These are phyloP conservation scores for Amauroascus verrucosus DNA, from an alignment of 2,329 filamentous ascomycete genomes.

Conservation along the genomic window DNA sequence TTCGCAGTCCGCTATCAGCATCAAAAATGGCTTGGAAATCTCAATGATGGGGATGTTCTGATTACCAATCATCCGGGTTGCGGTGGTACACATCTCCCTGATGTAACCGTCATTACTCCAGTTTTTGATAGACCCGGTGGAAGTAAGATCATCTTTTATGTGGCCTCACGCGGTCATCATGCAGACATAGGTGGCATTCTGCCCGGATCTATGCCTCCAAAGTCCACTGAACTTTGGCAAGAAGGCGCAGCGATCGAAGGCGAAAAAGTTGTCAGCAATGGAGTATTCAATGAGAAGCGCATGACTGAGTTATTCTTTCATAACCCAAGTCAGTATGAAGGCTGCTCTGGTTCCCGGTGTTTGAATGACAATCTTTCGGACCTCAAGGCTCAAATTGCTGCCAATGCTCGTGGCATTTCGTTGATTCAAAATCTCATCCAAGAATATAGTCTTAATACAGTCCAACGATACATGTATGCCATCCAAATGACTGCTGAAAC, in stretches of 20 bases:
- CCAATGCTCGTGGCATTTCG: slow-evolving; percentile 75
- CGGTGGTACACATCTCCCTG: slow-evolving; percentile 70
- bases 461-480: slow-evolving; percentile 72
- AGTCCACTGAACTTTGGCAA: slow-evolving; percentile 39
- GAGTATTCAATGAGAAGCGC: slow-evolving; percentile 66
- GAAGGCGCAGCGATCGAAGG: slow-evolving; percentile 40
- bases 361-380: slow-evolving; percentile 77
- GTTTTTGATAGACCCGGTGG: slow-evolving; percentile 49
- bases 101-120: slow-evolving; percentile 68
- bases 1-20: slow-evolving; percentile 71
- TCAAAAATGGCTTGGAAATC: slow-evolving; percentile 61
- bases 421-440: slow-evolving; percentile 64
- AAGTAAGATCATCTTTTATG: slow-evolving; percentile 65
- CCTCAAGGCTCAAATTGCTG: slow-evolving; percentile 75
- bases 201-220: slow-evolving; percentile 68
- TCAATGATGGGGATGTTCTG: slow-evolving; percentile 66
- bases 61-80: slow-evolving; percentile 71
- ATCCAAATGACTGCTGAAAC: slow-evolving; percentile 73
- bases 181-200: slow-evolving; percentile 77
- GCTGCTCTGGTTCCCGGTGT: slow-evolving; percentile 68
- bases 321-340: slow-evolving; percentile 63
- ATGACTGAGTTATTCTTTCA: slow-evolving; percentile 61
- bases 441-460: slow-evolving; percentile 66
- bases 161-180: slow-evolving; percentile 69
- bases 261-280: slow-evolving; percentile 60